Base-by-base conservation (phyloP, 495 filamentous ascomycete genomes). In the Bacidia gigantensis region DNA sequence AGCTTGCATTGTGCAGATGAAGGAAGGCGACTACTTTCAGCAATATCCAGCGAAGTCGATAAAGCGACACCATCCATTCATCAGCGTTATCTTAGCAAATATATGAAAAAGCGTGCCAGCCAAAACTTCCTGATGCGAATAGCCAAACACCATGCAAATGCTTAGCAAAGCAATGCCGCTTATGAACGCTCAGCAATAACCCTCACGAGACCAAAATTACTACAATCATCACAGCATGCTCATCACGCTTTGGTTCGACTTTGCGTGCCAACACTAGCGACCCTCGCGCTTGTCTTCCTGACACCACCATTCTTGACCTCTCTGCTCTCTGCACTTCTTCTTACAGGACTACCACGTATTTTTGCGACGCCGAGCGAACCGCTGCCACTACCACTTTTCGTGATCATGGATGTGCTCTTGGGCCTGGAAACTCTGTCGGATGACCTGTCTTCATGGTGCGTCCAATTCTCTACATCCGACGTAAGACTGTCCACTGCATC, bases 201-300 rank as follows among this genome's bases (percentile, higher is more conserved):
- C 29, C 5, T 7, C 29, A 35, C 7, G 7, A 35, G 14, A 5
- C 29, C 5, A 35, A 35, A 35, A 35, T 7, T 35, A 35, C 29
- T 14, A 14, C 14, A 35, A 18, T 38, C 23, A 50, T 26, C 47
- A 25, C 44, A 46, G 48, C 23, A 12, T 21, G n/a, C 32, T 10
- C 18, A 23, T 61, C 56, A 59, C 49, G 56, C 58, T 29, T 54
- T 53, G 18, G 59, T 56, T 32, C 59, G 53, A 52, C 59, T 53
- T 23, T 35, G 41, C 9, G 42, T 49, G 11, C 40, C 38, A 43
- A 50, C 51, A 18, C 82, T 80, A 14, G 83, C 69, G 62, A 95
- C 75, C 9, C 90, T 78, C n/a, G 88, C 87, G 64, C 89, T 95
- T 3, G 84, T 83, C 71, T 98, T 98, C 50, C 90, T 78, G 22